phyloP scores from a whole-genome alignment of 352 stramenopile genomes.

The Globisporangium splendens region DNA sequence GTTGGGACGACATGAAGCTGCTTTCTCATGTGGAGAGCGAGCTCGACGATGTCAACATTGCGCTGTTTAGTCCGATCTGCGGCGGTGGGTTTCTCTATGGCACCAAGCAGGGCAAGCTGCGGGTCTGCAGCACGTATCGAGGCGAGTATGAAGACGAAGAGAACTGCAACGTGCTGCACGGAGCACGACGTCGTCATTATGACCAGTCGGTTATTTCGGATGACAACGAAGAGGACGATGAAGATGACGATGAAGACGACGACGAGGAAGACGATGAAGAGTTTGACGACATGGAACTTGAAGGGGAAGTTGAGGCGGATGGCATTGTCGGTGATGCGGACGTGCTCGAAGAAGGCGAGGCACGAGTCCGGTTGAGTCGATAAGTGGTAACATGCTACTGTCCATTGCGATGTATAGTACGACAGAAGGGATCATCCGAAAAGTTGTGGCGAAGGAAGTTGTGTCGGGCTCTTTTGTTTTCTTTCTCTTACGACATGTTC shows the following conservation, averaged over 20 bases:
- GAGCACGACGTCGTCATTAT: constrained; percentile 51
- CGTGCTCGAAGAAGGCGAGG: constrained; percentile 14
- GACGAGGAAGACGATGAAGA: constrained; percentile 34
- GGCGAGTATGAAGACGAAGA: constrained; percentile 68
- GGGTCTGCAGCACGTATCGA: constrained; percentile 82
- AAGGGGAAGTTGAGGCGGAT: constrained; percentile 18
- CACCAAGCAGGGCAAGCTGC: constrained; percentile 95
- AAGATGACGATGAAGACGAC: constrained; percentile 35
- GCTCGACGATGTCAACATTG: constrained; percentile 98
- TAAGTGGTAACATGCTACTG: constrained; percentile 13
- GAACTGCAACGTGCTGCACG: constrained; percentile 84
- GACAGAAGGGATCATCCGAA: background rate
- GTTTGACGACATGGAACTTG: constrained; percentile 11
- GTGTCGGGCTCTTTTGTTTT: background rate
- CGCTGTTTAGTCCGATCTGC: constrained; percentile 95
- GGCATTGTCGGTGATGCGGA: constrained; percentile 14
- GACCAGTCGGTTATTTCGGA: constrained; percentile 54
- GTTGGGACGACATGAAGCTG: constrained; percentile 88
- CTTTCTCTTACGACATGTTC: background rate
- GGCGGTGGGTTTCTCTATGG: constrained; percentile 97
- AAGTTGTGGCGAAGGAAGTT: background rate
- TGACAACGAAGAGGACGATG: constrained; percentile 48
- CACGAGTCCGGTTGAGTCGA: constrained; percentile 12
- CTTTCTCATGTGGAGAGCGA: constrained; percentile 81
- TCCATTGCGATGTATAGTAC: constrained; percentile 10